Evolutionary conservation across 495 filamentous ascomycete genomes (phyloP).

Genomic region (Xylaria intraflava): DNA sequence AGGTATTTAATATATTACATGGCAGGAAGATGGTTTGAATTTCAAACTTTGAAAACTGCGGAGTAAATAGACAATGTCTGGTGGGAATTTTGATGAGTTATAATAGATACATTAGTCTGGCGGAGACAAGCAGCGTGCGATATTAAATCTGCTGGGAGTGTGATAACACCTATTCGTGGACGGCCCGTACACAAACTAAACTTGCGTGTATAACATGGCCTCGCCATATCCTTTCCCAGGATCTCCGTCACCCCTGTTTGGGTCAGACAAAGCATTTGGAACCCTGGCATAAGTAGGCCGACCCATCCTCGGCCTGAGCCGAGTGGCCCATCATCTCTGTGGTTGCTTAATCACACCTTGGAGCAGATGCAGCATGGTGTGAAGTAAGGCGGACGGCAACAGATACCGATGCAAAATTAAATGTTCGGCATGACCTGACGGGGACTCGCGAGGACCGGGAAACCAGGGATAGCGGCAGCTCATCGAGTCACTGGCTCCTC

Average conservation of each 20-base stretch:
- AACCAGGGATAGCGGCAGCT: too few species aligned
- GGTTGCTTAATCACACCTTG: conserved; percentile 1
- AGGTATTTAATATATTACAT: too few species aligned
- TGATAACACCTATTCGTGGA: not conserved
- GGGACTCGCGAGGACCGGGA: too few species aligned
- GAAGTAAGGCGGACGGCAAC: not conserved
- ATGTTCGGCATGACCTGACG: not conserved
- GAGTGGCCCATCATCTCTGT: conserved; percentile 20
- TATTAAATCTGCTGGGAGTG: not conserved
- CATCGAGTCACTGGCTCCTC: too few species aligned
- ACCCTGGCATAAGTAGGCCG: conserved; percentile 27
- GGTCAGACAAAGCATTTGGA: conserved; percentile 25
- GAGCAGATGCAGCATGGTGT: not conserved
- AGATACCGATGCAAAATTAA: not conserved
- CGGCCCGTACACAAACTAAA: not conserved
- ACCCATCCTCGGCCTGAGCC: conserved; percentile 29
- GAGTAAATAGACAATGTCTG: too few species aligned
- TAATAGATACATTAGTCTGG: too few species aligned
- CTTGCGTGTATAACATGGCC: conserved; percentile 2
- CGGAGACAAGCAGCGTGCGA: too few species aligned
- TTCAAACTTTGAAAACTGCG: too few species aligned
- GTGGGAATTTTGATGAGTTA: too few species aligned
- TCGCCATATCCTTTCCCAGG: conserved; percentile 10
- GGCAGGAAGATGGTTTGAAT: too few species aligned
- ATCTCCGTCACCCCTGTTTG: conserved; percentile 12